Evolutionary conservation across 176 grass and related monocot genomes (phyloP), one percentile per base, ranked within the genome.

Genomic region (Canna indica): DNA sequence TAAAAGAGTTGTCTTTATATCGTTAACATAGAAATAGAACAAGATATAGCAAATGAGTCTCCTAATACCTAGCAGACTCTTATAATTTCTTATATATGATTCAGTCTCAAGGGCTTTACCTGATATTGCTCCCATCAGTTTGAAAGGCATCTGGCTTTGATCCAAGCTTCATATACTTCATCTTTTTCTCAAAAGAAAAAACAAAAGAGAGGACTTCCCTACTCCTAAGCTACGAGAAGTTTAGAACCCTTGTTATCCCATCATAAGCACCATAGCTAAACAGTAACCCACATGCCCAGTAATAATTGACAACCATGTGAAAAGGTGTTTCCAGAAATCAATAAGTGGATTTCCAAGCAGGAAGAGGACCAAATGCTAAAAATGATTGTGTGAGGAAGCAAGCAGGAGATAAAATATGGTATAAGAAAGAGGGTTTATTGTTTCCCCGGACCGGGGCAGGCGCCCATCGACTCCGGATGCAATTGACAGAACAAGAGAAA

Each of bases 111-210:
- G 38, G 4, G 28, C 4, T 46, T 17, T 68, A 96, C 92, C 86
- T 96, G 75, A 80, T 81, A 75, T 77, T 79, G 52, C 61, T 81
- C n/a, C 83, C 92, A 47, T 96, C 88, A 63, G 85, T 77, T 78
- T 91, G 88, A 70, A 96, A 91, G 73, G 75, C 79, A 85, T 96
- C 92, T 3, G 88, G 83, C 79, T 91, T 96, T 0, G 92, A 96
- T 62, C 92, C 92, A 81, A 96, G 88, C 72, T 96, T 96, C 92
- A 96, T 96, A 60, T 96, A 88, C 88, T 96, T 96, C 92, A 96
- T 96, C 27, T 64, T 87, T 63, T 29, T 1, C 13, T 4, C 71
- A 11, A 75, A 64, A 46, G 1, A 56, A 20, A 36, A 48, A 30
- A 34, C 0, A 18, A 81, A 47, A 80, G 76, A 72, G 9, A 39